phyloP scores from a whole-genome alignment of 2,329 filamentous ascomycete species.

The Fusarium algeriense region DNA sequence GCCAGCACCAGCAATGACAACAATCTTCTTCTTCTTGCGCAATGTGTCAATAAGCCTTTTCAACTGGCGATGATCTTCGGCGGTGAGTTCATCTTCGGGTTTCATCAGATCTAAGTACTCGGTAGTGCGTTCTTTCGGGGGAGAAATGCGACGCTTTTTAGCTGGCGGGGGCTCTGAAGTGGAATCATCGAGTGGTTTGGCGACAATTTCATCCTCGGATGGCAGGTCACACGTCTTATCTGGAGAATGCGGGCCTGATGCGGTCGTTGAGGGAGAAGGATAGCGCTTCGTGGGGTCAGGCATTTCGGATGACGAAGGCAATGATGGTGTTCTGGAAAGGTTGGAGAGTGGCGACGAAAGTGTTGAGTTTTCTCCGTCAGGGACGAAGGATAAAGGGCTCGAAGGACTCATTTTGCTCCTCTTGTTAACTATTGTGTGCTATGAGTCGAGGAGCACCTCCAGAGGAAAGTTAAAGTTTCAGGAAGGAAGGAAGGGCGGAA shows the following conservation, averaged over 20 bases:
- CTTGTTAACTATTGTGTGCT: background rate
- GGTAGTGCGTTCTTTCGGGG: conserved; percentile 77
- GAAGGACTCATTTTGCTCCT: conserved; percentile 46
- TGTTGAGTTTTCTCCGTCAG: conserved; percentile 53
- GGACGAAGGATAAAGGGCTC: conserved; percentile 48
- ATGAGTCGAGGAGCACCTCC: conserved; percentile 20
- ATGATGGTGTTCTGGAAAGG: conserved; percentile 65
- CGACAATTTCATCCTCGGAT: conserved; percentile 51
- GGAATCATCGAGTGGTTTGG: conserved; percentile 41
- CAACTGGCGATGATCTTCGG: conserved; percentile 66
- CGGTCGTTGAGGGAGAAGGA: conserved; percentile 64
- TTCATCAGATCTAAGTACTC: conserved; percentile 79
- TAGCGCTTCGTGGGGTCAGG: conserved; percentile 60
- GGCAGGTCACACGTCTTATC: conserved; percentile 58
- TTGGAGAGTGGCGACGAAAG: conserved; percentile 68
- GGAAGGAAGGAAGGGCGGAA: conserved; percentile 13
- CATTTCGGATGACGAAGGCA: conserved; percentile 60
- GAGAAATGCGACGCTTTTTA: conserved; percentile 79
- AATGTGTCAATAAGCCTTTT: conserved; percentile 79
- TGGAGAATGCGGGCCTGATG: conserved; percentile 65
- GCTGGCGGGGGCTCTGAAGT: conserved; percentile 74
- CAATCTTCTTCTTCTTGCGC: conserved; percentile 93
- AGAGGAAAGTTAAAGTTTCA: conserved; percentile 16
- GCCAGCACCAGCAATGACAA: conserved; percentile 94
- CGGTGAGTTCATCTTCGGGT: conserved; percentile 61